Evolutionary conservation across 2,329 filamentous ascomycete species (phyloP).

Genomic region (Ophiosphaerella herpotricha): DNA sequence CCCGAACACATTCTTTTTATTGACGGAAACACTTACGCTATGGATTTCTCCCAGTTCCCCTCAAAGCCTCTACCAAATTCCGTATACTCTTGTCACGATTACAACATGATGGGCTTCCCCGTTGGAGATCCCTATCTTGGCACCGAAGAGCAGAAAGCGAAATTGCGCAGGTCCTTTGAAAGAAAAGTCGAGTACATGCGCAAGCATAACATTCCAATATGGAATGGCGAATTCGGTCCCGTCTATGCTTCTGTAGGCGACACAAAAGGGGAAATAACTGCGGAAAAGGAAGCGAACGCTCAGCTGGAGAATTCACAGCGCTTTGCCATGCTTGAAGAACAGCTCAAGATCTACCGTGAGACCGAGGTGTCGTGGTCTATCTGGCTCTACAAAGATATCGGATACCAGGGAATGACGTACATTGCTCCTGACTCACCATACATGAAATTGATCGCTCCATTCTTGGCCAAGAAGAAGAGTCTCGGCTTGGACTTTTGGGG

Average conservation of each 20-base stretch:
- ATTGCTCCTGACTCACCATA: constrained; percentile 10
- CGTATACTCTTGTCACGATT: constrained; percentile 54
- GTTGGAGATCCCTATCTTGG: constrained; percentile 48
- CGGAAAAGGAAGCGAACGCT: constrained; percentile 7
- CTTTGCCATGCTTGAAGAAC: constrained; percentile 10
- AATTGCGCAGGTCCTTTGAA: constrained; percentile 31
- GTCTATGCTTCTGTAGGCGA: constrained; percentile 9
- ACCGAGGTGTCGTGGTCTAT: constrained; percentile 15
- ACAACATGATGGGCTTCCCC: constrained; percentile 52
- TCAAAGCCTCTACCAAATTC: constrained; percentile 48
- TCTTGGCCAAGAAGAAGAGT: constrained; percentile 17
- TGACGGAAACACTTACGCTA: constrained; percentile 60
- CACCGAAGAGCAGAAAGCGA: constrained; percentile 47
- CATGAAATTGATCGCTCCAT: constrained; percentile 13
- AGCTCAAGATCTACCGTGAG: constrained; percentile 14
- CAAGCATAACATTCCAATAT: constrained; percentile 14
- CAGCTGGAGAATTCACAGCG: constrained; percentile 9
- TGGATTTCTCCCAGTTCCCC: constrained; percentile 55
- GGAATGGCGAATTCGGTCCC: constrained; percentile 20
- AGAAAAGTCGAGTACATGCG: constrained; percentile 19
- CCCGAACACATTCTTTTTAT: constrained; percentile 55
- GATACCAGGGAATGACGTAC: constrained; percentile 20
- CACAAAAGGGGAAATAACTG: background rate
- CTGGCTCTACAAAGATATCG: constrained; percentile 23
- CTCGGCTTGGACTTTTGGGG: constrained; percentile 16